These are phyloP conservation scores for Talaromyces stipitatus DNA, from an alignment of 495 filamentous ascomycete genomes.

Conservation along the genomic window DNA sequence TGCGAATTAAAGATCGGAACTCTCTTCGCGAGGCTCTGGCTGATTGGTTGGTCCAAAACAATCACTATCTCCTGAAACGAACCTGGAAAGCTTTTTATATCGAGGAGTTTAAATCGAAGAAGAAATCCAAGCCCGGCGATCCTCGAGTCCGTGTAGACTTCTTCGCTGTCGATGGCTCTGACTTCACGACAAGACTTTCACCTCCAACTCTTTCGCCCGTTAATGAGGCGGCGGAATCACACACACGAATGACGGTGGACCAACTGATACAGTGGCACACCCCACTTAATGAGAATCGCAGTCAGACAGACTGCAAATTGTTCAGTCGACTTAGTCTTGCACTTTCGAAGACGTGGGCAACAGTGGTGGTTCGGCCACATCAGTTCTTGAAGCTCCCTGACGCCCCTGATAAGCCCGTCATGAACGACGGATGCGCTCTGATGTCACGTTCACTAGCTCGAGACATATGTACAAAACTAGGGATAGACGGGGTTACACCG, in stretches of 20 bases:
- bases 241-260: constrained; percentile 30
- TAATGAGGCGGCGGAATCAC: constrained; percentile 17
- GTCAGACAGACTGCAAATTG: constrained; percentile 42
- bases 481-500: constrained; percentile 51
- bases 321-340: constrained; percentile 42
- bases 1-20: constrained; percentile 16
- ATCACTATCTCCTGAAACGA: constrained; percentile 35
- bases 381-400: constrained; percentile 33
- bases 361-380: constrained; percentile 32
- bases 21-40: constrained; percentile 27
- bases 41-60: constrained; percentile 33
- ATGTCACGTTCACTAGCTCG: constrained; percentile 60
- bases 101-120: constrained; percentile 32
- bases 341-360: constrained; percentile 39
- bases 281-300: constrained; percentile 25
- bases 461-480: constrained; percentile 49
- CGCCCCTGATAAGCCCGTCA: constrained; percentile 34
- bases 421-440: constrained; percentile 77
- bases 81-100: constrained; percentile 42
- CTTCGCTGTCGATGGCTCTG: constrained; percentile 44
- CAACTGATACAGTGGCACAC: constrained; percentile 48
- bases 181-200: constrained; percentile 20
- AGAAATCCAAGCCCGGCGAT: constrained; percentile 16
- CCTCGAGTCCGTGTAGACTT: constrained; percentile 39
- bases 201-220: constrained; percentile 11